Conservation (phyloP, 2,329 filamentous ascomycete genomes). For the Pseudogymnoascus sp. region DNA sequence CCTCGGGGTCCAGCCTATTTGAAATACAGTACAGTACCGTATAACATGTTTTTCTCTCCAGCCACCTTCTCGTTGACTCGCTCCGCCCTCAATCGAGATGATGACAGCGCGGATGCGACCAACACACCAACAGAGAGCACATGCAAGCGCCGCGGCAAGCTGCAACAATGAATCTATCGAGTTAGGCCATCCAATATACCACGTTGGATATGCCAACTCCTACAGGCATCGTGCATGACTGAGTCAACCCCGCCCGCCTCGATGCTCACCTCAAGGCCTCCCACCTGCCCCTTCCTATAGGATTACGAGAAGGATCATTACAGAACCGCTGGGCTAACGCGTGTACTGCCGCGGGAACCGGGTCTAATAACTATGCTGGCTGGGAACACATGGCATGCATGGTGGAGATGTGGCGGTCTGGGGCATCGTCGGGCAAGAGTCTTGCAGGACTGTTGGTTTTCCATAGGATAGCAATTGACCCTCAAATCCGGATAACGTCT, state of each 20-base stretch:
- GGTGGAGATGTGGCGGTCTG: conserved; percentile 4
- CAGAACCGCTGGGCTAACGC: conserved; percentile 6
- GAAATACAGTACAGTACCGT: not conserved
- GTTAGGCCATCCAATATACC: conserved; percentile 5
- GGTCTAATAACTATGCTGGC: not conserved
- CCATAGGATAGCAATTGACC: conserved; percentile 2
- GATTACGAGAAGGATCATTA: conserved; percentile 7
- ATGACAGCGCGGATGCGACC: not conserved
- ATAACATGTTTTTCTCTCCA: not conserved
- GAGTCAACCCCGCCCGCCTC: not conserved
- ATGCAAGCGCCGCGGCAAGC: conserved; percentile 7
- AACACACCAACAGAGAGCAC: not conserved
- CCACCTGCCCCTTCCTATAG: not conserved
- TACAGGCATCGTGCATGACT: conserved; percentile 5
- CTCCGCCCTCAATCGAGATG: not conserved
- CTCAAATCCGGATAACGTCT: not conserved
- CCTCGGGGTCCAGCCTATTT: not conserved
- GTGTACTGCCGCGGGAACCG: conserved; percentile 3
- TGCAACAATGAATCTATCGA: not conserved
- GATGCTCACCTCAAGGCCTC: not conserved
- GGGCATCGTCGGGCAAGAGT: not conserved
- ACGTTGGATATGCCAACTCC: conserved; percentile 7
- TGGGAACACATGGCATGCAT: conserved; percentile 6
- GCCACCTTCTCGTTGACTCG: conserved; percentile 2
- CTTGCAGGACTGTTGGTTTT: conserved; percentile 6